These are phyloP conservation scores for Spatholobus suberectus DNA, from an alignment of 306 rosid genomes.

Conservation along the genomic window DNA sequence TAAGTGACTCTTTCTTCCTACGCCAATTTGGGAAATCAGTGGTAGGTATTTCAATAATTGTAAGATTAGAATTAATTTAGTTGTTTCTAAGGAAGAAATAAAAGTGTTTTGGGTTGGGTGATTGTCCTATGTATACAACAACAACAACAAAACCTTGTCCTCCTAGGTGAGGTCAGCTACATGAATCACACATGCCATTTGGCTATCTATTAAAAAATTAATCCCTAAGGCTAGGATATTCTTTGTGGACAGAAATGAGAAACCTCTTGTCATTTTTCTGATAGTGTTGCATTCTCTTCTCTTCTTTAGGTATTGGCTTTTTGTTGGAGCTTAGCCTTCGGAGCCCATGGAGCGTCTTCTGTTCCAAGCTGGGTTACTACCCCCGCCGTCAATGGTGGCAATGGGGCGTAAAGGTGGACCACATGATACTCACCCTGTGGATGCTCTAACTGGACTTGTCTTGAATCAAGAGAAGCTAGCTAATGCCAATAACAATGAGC, in stretches of 20 bases:
- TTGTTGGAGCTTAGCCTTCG: constrained; percentile 98
- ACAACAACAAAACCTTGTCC: too few relatives aligned
- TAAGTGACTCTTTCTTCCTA: constrained; percentile 45
- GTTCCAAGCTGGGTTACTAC: constrained; percentile 79
- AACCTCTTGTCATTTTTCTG: neutral
- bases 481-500: constrained; percentile 31
- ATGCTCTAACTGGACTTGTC: constrained; percentile 74
- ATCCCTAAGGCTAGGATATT: neutral
- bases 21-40: neutral
- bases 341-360: constrained; percentile 87
- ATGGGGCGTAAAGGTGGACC: constrained; percentile 88
- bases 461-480: constrained; percentile 51
- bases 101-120: neutral
- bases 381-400: constrained; percentile 91
- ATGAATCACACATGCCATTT: too few relatives aligned
- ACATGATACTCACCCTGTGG: constrained; percentile 66
- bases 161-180: too few relatives aligned
- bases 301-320: constrained; percentile 83
- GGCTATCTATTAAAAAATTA: neutral
- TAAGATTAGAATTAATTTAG: neutral
- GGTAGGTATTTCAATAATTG: neutral
- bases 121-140: neutral
- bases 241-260: neutral
- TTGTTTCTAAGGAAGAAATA: neutral
- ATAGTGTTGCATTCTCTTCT: neutral